Evolutionary conservation across 768 basidiomycete species (phyloP), one percentile per base, ranked within the genome.

Genomic region (Tulasnella sp.): DNA sequence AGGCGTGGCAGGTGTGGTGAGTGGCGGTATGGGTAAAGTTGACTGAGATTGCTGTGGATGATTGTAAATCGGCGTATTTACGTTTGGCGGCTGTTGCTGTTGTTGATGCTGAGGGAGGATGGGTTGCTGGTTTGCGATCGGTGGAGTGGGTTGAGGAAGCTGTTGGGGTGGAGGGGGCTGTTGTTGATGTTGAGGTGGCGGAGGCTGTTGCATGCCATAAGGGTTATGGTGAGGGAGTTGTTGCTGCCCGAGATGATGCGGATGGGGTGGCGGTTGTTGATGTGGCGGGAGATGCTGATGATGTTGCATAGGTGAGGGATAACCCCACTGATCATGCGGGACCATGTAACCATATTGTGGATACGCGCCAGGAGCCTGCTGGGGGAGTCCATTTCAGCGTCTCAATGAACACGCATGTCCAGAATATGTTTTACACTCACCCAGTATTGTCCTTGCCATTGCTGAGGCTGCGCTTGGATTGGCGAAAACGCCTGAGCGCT

Each of bases 1-100:
- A 78, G 5, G 66, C 63, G 4, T 73, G 66, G 79, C 73, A 1
- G 82, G 84, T n/a, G 87, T 84, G 1, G 86, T 87, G 29, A 79
- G 80, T 11, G 85, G 81, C 3, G 72, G 25, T n/a, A n/a, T n/a
- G 34, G 34, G 34, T 38, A 38, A 38, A 15, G 34, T 38, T 7
- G 34, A 38, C 34, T 38, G 34, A 38, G 34, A 38, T n/a, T n/a
- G n/a, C 27, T 34, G 45, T 25, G 29, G 61, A 43, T 63, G 58
- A 55, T 59, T 66, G 49, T 61, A 30, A 29, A 72, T 66, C 50
- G 72, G 74, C 59, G n/a, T n/a, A n/a, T n/a, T n/a, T n/a, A 72
- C 66, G n/a, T 69, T 76, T 49, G 76, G 73, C 4, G 77, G 76
- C 30, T 76, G 75, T 17, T 74, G 73, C 64, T 76, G 75, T 53